Evolutionary conservation across 1,139 yeast genomes (phyloP), one percentile per base, ranked within the genome.

Genomic region (Sugiyamaella japonica): DNA sequence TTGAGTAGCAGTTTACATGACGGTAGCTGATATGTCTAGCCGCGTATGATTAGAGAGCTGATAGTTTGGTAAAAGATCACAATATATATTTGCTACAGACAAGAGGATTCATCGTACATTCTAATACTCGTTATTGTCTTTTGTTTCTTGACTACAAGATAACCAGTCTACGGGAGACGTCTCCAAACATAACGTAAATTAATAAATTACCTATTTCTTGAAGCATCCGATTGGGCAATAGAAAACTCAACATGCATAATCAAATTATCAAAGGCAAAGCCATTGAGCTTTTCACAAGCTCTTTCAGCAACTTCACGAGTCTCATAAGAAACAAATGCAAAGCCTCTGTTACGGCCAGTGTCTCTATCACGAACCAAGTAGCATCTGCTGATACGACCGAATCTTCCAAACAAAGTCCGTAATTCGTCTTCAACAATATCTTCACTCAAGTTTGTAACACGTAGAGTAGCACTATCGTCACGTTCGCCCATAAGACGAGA

Each of bases 281-380:
- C 97, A 71, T 93, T 82, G 73, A 90, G 81, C 62, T 77, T 77
- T 61, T 86, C 84, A 75, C 86, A 78, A 48, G 97, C 98, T 63
- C 72, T 74, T 73, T 87, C 86, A 48, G 98, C 99, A 65, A 76
- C 77, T 55, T 73, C 72, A 67, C 83, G 85, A 58, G 85, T 77
- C 50, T 80, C 81, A 74, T 88, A 91, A 56, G 95, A 86, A 62
- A 91, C 95, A 72, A 89, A 93, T n/a, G 99, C 99, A 73, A 91
- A 85, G 65, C 99, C 99, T 76, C 93, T 86, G 55, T 96, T 88
- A 72, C 86, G 86, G 61, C 96, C 95, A 32, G 98, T 93, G 66
- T 88, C 96, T 76, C 90, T 86, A 76, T 91, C 89, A 76, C 89
- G 86, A 60, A 90, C 93, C 61, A 93, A 79, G 63, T 86, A 86